phyloP scores from a whole-genome alignment of 2,329 filamentous ascomycete genomes.

The Fusarium penzigii region DNA sequence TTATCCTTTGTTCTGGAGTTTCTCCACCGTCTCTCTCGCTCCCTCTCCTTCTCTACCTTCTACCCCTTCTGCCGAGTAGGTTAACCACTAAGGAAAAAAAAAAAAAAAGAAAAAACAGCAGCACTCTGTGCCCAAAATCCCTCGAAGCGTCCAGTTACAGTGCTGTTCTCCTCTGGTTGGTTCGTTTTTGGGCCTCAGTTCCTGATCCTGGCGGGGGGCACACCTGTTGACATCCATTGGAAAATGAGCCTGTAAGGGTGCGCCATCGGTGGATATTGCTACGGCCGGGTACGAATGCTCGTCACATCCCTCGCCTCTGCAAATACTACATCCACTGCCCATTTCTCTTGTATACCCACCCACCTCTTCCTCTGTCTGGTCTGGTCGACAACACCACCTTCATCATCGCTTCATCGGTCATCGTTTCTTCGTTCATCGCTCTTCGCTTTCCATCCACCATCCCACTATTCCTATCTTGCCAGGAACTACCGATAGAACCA shows the following conservation, averaged over 20 bases:
- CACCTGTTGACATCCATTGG: slow-evolving; percentile 8
- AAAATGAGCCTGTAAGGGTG: slow-evolving; percentile 1
- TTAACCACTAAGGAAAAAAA: too few relatives aligned
- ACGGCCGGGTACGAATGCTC: slow-evolving; percentile 28
- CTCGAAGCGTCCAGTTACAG: slow-evolving; percentile 1
- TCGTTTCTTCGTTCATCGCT: slow-evolving; percentile 14
- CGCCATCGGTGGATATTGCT: slow-evolving; percentile 28
- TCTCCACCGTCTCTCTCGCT: too few relatives aligned
- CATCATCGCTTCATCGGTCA: slow-evolving; percentile 18
- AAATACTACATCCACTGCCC: slow-evolving; percentile 24
- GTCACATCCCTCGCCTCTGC: slow-evolving; percentile 22
- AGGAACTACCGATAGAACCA: neutral
- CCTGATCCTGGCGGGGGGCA: neutral
- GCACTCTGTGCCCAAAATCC: neutral
- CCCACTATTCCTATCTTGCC: neutral
- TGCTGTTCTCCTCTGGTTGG: neutral
- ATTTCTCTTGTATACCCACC: slow-evolving; percentile 20
- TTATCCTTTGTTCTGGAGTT: too few relatives aligned
- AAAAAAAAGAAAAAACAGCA: too few relatives aligned
- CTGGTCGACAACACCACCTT: neutral
- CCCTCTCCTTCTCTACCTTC: too few relatives aligned
- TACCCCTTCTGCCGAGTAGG: too few relatives aligned
- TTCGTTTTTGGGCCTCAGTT: neutral
- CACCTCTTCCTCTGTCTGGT: slow-evolving; percentile 19
- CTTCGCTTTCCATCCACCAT: slow-evolving; percentile 13